Base-by-base conservation (phyloP, 257 asterid genomes). In the Nicotiana obtusifolia region DNA sequence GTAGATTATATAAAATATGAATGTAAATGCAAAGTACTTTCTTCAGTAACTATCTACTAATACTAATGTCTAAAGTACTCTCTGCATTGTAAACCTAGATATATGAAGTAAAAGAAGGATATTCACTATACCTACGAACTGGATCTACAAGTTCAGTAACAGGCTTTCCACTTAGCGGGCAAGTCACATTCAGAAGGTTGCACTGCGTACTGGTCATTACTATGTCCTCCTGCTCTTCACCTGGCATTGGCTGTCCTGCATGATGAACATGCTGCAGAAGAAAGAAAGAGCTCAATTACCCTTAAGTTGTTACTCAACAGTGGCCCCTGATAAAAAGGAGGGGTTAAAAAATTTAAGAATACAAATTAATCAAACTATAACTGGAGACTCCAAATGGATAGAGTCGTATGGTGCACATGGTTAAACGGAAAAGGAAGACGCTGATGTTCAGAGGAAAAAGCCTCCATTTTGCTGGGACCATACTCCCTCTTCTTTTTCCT, bases 221-320 rank as follows among this genome's bases (percentile, higher is more conserved):
- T 77, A 96, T 86, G 87, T 96, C 99, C 88, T 96, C 99, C 84
- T 91, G 93, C 90, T 96, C 99, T 57, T 96, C 99, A 84, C 99
- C 99, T 60, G 99, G 98, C 98, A 96, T 89, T 53, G 94, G 93
- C 82, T 87, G 92, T 54, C 98, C 97, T n/a, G 90, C 86, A 84
- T 96, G 98, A 86, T 93, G 98, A 91, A 96, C 98, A 86, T 90
- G 91, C 99, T 95, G 89, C 82, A 86, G 66, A 88, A 56, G 65
- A 85, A 62, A 84, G 80, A 31, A 77, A 61, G 41, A 75, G 68
- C 52, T 80, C 41, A 73, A 73, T 73, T 0, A 47, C 2, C 37
- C 79, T 7, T 7, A 4, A 62, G 33, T 17, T 10, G 65, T 73
- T 68, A 82, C 66, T 76, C 67, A 64, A 60, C 80, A 24, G 44